phyloP scores from a whole-genome alignment of 108 stramenopile species.

The Fragilariopsis cylindrus region DNA sequence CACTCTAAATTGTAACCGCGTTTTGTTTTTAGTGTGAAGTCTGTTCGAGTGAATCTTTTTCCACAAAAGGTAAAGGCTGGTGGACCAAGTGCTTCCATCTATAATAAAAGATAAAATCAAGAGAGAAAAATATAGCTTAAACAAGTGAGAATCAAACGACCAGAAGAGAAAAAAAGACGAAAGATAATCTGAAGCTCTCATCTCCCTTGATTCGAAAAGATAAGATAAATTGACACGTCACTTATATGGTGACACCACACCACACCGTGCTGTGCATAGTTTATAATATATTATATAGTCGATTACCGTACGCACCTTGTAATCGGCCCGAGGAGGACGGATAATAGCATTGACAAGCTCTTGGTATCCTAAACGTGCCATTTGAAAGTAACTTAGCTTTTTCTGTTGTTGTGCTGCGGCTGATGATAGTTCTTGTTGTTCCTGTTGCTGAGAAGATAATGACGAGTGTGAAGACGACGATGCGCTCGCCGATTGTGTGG shows the following conservation, averaged over 20 bases:
- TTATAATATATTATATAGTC: neutral
- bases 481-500: too few species aligned
- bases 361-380: conserved; percentile 87
- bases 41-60: conserved; percentile 90
- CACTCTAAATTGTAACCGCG: conserved; percentile 89
- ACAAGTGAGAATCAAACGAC: conserved; percentile 5
- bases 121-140: conserved; percentile 7
- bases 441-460: conserved; percentile 12
- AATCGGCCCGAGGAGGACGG: conserved; percentile 93
- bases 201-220: neutral
- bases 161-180: neutral
- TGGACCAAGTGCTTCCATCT: conserved; percentile 84
- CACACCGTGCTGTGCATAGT: neutral
- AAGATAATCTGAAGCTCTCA: neutral
- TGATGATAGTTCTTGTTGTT: conserved; percentile 24
- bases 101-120: neutral
- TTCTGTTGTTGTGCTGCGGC: conserved; percentile 28
- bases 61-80: conserved; percentile 85
- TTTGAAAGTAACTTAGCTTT: conserved; percentile 70
- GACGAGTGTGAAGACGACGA: conserved; percentile 20
- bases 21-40: conserved; percentile 90
- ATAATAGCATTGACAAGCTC: conserved; percentile 98
- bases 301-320: conserved; percentile 56
- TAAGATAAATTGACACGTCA: neutral
- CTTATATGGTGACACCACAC: neutral